A percentile compares a stretch with the other conserved stretches of the same genome.
phyloP scores from a whole-genome alignment of 2,329 filamentous ascomycete species.

The Xylariaceae sp. region DNA sequence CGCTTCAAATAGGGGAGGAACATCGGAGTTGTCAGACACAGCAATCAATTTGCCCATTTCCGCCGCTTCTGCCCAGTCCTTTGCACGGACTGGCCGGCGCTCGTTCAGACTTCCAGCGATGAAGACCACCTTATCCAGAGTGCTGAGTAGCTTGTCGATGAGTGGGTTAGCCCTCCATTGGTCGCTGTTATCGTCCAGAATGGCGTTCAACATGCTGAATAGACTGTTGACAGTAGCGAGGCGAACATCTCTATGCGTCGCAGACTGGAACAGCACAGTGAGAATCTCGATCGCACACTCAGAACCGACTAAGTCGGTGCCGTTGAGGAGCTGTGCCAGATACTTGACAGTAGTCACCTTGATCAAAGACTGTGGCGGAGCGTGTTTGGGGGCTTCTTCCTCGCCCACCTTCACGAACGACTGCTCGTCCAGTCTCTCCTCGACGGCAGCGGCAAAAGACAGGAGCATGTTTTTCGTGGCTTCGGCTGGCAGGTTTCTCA shows the following conservation, averaged over 20 bases:
- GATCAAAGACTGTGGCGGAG: conserved; percentile 13
- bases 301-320: conserved; percentile 13
- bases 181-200: not conserved
- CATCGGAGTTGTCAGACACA: not conserved
- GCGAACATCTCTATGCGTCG: conserved; percentile 15
- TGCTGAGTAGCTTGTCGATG: conserved; percentile 11
- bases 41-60: conserved; percentile 3
- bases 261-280: conserved; percentile 13
- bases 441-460: conserved; percentile 14
- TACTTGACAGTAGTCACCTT: conserved; percentile 18
- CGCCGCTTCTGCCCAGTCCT: conserved; percentile 13
- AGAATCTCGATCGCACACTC: conserved; percentile 13
- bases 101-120: conserved; percentile 16
- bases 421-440: conserved; percentile 16
- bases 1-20: conserved; percentile 11
- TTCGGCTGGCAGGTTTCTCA: conserved; percentile 12
- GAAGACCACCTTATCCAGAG: conserved; percentile 8
- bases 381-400: conserved; percentile 4
- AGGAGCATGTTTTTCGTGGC: conserved; percentile 14
- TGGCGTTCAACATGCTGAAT: conserved; percentile 9
- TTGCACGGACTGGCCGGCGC: conserved; percentile 9
- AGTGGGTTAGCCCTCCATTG: conserved; percentile 11
- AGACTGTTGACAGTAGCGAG: conserved; percentile 12
- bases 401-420: conserved; percentile 16
- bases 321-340: conserved; percentile 15